phyloP scores from a whole-genome alignment of 2,329 filamentous ascomycete genomes.

The Colletotrichum musae region DNA sequence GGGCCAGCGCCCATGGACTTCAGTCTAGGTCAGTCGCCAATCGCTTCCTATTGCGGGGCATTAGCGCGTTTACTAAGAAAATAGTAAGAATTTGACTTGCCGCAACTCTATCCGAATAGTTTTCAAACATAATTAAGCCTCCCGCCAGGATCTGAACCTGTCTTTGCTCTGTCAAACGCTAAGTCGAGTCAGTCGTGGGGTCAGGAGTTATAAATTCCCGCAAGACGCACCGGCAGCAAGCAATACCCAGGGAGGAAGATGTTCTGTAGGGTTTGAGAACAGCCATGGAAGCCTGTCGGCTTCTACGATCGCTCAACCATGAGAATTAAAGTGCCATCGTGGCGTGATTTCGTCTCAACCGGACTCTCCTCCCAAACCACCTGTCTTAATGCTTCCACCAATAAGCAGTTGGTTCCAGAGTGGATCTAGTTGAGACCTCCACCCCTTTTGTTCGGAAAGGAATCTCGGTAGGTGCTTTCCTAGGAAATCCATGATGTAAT shows the following conservation, averaged over 20 bases:
- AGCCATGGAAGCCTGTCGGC: not conserved
- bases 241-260: not conserved
- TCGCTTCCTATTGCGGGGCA: not conserved
- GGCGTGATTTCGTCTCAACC: conserved; percentile 18
- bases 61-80: not conserved
- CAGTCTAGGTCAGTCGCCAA: not conserved
- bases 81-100: conserved; percentile 21
- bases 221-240: no score
- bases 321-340: conserved; percentile 11
- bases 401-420: not conserved
- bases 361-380: not conserved
- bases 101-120: conserved; percentile 6
- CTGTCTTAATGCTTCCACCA: not conserved
- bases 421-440: not conserved
- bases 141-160: conserved; percentile 10
- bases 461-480: no score
- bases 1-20: not conserved
- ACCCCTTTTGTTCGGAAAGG: not conserved
- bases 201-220: not conserved
- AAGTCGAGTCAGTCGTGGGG: conserved; percentile 2
- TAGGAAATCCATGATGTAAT: no score
- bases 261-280: not conserved
- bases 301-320: conserved; percentile 6
- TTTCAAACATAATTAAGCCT: conserved; percentile 15
- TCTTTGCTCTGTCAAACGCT: not conserved